Evolutionary conservation across 345 rosid genomes (phyloP).

Genomic region (Boechera stricta): DNA sequence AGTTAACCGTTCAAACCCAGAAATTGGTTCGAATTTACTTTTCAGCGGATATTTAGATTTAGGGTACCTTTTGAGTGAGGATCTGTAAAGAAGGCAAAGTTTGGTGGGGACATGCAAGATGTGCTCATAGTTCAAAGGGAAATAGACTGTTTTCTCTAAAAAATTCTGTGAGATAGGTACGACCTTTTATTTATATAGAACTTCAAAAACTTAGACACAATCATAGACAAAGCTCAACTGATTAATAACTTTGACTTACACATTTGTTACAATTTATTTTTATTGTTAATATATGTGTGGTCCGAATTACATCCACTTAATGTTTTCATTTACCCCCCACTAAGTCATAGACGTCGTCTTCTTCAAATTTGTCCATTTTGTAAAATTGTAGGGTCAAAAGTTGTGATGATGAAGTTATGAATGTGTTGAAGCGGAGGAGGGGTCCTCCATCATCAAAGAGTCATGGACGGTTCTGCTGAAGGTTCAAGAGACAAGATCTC

Average conservation of each 20-base stretch:
- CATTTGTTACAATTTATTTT: constrained; percentile 10
- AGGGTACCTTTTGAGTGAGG: too few species aligned
- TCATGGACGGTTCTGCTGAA: constrained; percentile 39
- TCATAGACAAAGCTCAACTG: not conserved
- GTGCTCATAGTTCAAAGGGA: too few species aligned
- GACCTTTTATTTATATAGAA: not conserved
- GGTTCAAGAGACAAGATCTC: constrained; percentile 39
- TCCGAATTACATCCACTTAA: constrained; percentile 11
- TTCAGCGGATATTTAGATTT: too few species aligned
- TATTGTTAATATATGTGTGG: not conserved
- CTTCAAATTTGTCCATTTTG: constrained; percentile 2
- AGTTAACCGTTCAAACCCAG: too few species aligned
- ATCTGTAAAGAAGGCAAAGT: too few species aligned
- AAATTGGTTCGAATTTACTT: too few species aligned
- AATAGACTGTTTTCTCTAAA: too few species aligned
- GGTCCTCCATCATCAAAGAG: constrained; percentile 44
- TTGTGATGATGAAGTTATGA: constrained; percentile 43
- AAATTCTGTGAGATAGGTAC: too few species aligned
- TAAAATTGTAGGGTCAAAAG: constrained; percentile 40
- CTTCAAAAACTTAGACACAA: not conserved
- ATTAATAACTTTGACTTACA: not conserved
- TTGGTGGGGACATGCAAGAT: too few species aligned
- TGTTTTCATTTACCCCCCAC: constrained; percentile 3
- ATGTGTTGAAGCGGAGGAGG: constrained; percentile 37
- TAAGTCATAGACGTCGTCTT: constrained; percentile 11